Conservation (phyloP, 208 protist genomes). For the Phytomonas sp. region DNA sequence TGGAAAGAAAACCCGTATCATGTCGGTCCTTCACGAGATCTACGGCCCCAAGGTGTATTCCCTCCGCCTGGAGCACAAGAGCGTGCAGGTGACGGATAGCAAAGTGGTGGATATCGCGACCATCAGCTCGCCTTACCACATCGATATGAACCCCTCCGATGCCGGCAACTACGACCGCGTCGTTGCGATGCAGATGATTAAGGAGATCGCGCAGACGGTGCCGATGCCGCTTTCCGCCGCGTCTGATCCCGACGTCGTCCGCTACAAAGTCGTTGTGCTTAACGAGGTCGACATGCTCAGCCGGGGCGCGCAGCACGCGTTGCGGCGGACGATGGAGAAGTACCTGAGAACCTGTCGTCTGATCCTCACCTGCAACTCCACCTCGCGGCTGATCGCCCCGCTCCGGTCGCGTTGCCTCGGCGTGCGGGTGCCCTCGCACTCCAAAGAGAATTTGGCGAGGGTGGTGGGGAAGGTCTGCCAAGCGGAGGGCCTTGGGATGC, state of each 20-base stretch:
- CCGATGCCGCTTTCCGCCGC: not conserved
- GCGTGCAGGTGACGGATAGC: conserved; percentile 79
- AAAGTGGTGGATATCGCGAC: conserved; percentile 96
- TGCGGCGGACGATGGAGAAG: conserved; percentile 99
- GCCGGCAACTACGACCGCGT: conserved; percentile 95
- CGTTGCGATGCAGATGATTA: conserved; percentile 98
- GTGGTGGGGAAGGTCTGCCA: conserved; percentile 64
- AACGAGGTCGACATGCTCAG: conserved; percentile 97
- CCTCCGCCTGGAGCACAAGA: conserved; percentile 87
- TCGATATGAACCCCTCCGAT: conserved; percentile 99
- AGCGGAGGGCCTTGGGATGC: conserved; percentile 44
- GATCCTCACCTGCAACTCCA: conserved; percentile 93
- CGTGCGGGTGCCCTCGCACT: conserved; percentile 94
- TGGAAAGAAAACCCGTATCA: conserved; percentile 95
- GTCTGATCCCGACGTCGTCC: conserved; percentile 13
- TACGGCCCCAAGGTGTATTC: conserved; percentile 90
- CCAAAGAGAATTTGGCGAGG: conserved; percentile 80
- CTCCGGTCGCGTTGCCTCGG: conserved; percentile 96
- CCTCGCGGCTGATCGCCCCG: conserved; percentile 94
- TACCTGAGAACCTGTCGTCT: conserved; percentile 97
- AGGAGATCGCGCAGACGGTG: conserved; percentile 95
- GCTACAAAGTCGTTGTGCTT: conserved; percentile 95
- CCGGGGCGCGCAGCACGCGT: conserved; percentile 96
- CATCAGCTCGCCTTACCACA: conserved; percentile 95
- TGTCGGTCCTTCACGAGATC: conserved; percentile 90